Base-by-base conservation (phyloP, 495 filamentous ascomycete genomes). In the Penicillium maclennaniae region DNA sequence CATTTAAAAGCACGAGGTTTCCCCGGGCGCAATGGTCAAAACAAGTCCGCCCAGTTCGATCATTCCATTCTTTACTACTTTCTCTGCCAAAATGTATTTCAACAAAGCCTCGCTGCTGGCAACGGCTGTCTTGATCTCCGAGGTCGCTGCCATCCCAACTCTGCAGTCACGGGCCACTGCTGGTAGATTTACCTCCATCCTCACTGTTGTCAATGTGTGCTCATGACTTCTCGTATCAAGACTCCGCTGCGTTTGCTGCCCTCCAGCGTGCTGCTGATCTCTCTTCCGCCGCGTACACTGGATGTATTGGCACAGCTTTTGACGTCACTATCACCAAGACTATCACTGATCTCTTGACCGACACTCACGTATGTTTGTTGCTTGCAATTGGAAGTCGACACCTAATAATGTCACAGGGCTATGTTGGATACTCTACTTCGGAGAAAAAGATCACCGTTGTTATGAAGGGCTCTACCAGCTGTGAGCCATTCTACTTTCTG, bases 291-390 rank as follows among this genome's bases (percentile, higher is more conserved):
- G 68, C 66, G 7, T 69, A 69, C 43, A 63, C 54, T 4, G 66
- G 65, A 39, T 71, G 66, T 36, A 49, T 14, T 14, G 53, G 55
- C 6, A 58, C 42, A 1, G 68, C 68, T 3, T 71, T 71, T 23
- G 68, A 71, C 55, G 56, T 69, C 16, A 68, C 53, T 8, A 65
- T 71, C 45, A 71, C 68, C 15, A 69, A 67, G 54, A 48, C 55
- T 12, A 61, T 71, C 15, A 28, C 58, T 23, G 55, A 69, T 28
- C 5, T 34, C 0, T 4, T 49, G 7, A 69, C 68, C n/a, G 60
- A 63, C 25, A 69, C 68, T 7, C 55, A 70, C 54, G 66, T 65
- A 43, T 27, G 43, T 28, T 31, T 15, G 8, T 37, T n/a, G 12
- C 3, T 9, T 20, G 23, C 10, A 19, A 12, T 34, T 17, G 7